Evolutionary conservation across 257 asterid genomes (phyloP).

Genomic region (Solanum raphanifolium): DNA sequence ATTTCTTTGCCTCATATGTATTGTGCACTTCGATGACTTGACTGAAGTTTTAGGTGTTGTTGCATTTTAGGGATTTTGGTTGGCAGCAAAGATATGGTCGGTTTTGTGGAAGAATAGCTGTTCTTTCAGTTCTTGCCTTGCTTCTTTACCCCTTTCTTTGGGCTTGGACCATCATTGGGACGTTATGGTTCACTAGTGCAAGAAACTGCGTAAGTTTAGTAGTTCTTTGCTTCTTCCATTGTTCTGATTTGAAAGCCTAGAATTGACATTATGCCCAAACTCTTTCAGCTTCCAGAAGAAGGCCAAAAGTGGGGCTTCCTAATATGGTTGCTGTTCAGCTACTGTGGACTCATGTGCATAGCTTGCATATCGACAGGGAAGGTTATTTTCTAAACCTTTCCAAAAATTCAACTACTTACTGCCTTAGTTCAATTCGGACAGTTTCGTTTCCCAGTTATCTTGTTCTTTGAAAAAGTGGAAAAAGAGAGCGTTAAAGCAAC

Average conservation of each 20-base stretch:
- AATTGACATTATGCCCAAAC: background rate
- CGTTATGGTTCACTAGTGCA: slow-evolving; percentile 82
- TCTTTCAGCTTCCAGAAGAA: slow-evolving; percentile 27
- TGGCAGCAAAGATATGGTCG: slow-evolving; percentile 84
- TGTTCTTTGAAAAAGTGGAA: background rate
- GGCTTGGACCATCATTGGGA: slow-evolving; percentile 79
- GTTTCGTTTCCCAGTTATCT: background rate
- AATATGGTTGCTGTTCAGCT: slow-evolving; percentile 17
- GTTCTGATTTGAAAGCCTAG: slow-evolving; percentile 6
- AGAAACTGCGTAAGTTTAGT: slow-evolving; percentile 56
- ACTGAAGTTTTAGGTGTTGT: background rate
- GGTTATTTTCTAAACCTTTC: background rate
- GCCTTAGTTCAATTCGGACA: background rate
- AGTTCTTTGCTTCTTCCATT: background rate
- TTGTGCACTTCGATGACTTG: background rate
- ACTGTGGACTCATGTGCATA: slow-evolving; percentile 7
- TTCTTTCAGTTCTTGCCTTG: slow-evolving; percentile 62
- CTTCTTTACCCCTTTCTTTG: slow-evolving; percentile 83
- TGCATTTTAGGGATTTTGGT: slow-evolving; percentile 72
- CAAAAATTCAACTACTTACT: background rate
- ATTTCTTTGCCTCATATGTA: background rate
- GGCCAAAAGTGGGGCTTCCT: slow-evolving; percentile 15
- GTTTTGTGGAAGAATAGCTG: slow-evolving; percentile 75
- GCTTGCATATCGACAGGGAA: slow-evolving; percentile 1
- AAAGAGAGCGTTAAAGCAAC: background rate